Percentiles rank a stretch among this genome's conserved stretches.
These are phyloP conservation scores for Trichoderma harzianum DNA, from an alignment of 2,329 filamentous ascomycete genomes.

Conservation along the genomic window DNA sequence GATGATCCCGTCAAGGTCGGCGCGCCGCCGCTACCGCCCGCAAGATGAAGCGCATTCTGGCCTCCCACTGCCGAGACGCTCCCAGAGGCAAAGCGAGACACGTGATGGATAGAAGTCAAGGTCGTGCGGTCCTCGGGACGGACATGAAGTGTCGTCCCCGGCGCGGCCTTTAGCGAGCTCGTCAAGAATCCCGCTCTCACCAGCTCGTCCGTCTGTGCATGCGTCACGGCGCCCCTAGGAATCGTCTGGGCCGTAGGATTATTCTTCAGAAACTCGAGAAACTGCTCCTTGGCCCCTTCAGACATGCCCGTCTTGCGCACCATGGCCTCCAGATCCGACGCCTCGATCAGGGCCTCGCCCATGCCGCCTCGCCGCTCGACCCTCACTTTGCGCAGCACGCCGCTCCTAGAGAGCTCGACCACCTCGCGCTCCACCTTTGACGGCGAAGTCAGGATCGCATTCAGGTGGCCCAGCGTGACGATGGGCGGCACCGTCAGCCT, in stretches of 20 bases:
- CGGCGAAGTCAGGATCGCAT: slow-evolving; percentile 59
- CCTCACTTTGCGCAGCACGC: slow-evolving; percentile 58
- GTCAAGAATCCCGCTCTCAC: slow-evolving; percentile 67
- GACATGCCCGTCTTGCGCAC: slow-evolving; percentile 39
- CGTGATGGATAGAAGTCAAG: slow-evolving; percentile 58
- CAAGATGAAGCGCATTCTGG: slow-evolving; percentile 59
- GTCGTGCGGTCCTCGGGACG: slow-evolving; percentile 54
- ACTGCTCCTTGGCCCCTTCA: slow-evolving; percentile 46
- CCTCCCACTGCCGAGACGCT: slow-evolving; percentile 68
- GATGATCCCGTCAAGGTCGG: slow-evolving; percentile 28
- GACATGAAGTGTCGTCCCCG: slow-evolving; percentile 40
- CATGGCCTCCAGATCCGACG: slow-evolving; percentile 52
- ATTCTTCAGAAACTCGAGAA: slow-evolving; percentile 48
- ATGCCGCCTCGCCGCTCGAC: slow-evolving; percentile 59
- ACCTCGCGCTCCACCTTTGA: slow-evolving; percentile 66
- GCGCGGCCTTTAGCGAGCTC: slow-evolving; percentile 32
- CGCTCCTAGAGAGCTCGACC: slow-evolving; percentile 55
- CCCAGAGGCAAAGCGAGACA: slow-evolving; percentile 65
- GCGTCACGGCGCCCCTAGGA: slow-evolving; percentile 34
- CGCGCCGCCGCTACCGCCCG: slow-evolving; percentile 53
- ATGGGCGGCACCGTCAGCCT: slow-evolving; percentile 58
- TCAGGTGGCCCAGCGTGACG: slow-evolving; percentile 63
- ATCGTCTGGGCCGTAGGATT: slow-evolving; percentile 44
- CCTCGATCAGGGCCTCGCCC: slow-evolving; percentile 63
- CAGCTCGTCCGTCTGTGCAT: slow-evolving; percentile 52